Conservation (phyloP, 768 basidiomycete species). For the Lactarius hatsudake region DNA sequence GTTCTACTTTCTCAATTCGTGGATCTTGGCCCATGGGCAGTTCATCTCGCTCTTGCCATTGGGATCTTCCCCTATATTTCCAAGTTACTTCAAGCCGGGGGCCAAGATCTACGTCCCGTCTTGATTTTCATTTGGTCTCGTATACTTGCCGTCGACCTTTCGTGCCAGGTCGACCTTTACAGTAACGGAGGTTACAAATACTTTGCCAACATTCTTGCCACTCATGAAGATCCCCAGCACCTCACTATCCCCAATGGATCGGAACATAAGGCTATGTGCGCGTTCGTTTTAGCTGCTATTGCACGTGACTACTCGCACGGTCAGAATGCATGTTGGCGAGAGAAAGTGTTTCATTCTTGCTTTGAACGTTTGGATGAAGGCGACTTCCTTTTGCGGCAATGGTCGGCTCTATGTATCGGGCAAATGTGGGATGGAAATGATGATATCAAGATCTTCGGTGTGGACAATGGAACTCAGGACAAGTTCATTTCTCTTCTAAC, state of each 20-base stretch:
- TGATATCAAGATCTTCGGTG: conserved; percentile 82
- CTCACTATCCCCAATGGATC: conserved; percentile 82
- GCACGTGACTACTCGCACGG: conserved; percentile 87
- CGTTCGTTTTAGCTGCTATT: conserved; percentile 89
- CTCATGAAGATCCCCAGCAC: conserved; percentile 56
- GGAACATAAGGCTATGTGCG: conserved; percentile 98
- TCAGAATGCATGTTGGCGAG: conserved; percentile 80
- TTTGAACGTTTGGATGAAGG: conserved; percentile 80
- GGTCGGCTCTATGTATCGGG: conserved; percentile 90
- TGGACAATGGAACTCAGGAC: conserved; percentile 77
- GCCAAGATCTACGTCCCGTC: conserved; percentile 93
- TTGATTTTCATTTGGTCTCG: conserved; percentile 99
- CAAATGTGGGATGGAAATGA: conserved; percentile 95
- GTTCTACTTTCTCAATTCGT: conserved; percentile 97
- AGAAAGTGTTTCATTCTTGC: conserved; percentile 83
- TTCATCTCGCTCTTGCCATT: conserved; percentile 91
- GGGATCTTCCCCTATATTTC: conserved; percentile 99
- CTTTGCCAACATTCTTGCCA: conserved; percentile 73
- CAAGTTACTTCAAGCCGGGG: conserved; percentile 91
- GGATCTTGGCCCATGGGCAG: conserved; percentile 98
- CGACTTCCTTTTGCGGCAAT: conserved; percentile 91
- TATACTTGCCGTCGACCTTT: conserved; percentile 93
- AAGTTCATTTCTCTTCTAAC: conserved; percentile 73
- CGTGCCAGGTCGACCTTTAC: conserved; percentile 87
- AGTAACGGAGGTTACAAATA: conserved; percentile 83